A percentile compares a stretch with the other conserved stretches of the same genome.
Evolutionary conservation across 2,329 filamentous ascomycete genomes (phyloP).

Genomic region (Phaeosphaeria sp.): DNA sequence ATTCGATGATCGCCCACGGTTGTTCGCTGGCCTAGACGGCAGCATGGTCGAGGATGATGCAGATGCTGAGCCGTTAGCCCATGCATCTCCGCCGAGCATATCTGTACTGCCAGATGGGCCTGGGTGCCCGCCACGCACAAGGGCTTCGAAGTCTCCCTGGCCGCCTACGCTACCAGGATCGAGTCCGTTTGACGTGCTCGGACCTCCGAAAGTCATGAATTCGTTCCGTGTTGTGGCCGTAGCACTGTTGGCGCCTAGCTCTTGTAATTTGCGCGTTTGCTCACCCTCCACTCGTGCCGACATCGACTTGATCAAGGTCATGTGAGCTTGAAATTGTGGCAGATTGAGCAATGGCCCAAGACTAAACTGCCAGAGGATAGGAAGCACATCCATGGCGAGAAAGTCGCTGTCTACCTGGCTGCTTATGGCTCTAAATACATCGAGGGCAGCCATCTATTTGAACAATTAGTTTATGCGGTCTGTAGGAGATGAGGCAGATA

Average conservation of each 20-base stretch:
- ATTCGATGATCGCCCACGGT: slow-evolving; percentile 31
- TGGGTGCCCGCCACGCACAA: slow-evolving; percentile 78
- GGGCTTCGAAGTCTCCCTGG: slow-evolving; percentile 81
- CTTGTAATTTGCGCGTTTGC: slow-evolving; percentile 85
- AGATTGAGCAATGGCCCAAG: slow-evolving; percentile 88
- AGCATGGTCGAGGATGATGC: slow-evolving; percentile 38
- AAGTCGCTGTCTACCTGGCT: slow-evolving; percentile 86
- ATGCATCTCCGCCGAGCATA: slow-evolving; percentile 52
- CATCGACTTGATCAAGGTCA: slow-evolving; percentile 83
- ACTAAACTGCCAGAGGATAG: slow-evolving; percentile 89
- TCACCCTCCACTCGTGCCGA: slow-evolving; percentile 85
- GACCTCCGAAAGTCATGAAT: slow-evolving; percentile 71
- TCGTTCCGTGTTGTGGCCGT: slow-evolving; percentile 65
- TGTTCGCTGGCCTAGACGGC: slow-evolving; percentile 37
- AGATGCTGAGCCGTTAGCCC: slow-evolving; percentile 47
- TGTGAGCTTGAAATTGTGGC: slow-evolving; percentile 84
- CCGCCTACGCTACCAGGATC: slow-evolving; percentile 63
- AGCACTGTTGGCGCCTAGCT: slow-evolving; percentile 70
- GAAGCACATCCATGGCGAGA: slow-evolving; percentile 87
- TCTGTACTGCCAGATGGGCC: slow-evolving; percentile 45
- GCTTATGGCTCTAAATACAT: slow-evolving; percentile 84
- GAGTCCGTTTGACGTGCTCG: slow-evolving; percentile 60
- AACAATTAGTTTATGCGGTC: slow-evolving; percentile 2
- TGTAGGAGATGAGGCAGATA: not conserved
- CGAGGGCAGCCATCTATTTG: slow-evolving; percentile 76